These are phyloP conservation scores for Gillenia trifoliata DNA, from an alignment of 306 rosid species.

Conservation along the genomic window DNA sequence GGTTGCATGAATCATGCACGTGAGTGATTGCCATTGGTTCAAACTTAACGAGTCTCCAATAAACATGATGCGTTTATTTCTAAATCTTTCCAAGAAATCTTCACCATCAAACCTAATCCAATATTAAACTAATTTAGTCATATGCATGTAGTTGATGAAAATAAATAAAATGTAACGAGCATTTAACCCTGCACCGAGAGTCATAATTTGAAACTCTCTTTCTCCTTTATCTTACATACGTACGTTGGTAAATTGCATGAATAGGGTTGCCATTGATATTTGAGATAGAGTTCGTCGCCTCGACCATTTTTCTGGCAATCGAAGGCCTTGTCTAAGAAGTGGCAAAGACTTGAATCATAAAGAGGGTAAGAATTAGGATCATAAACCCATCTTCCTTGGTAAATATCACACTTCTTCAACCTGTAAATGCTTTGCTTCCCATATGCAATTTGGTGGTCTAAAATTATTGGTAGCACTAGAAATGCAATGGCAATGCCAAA, in stretches of 20 bases:
- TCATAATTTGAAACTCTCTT: background rate
- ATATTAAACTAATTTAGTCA: background rate
- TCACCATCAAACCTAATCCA: slow-evolving; percentile 16
- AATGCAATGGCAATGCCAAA: background rate
- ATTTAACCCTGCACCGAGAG: background rate
- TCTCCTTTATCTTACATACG: background rate
- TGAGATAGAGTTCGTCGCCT: slow-evolving; percentile 25
- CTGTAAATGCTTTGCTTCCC: slow-evolving; percentile 6
- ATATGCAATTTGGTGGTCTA: background rate
- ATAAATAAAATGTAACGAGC: background rate
- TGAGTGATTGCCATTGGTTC: slow-evolving; percentile 37
- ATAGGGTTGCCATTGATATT: slow-evolving; percentile 35
- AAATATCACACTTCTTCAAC: slow-evolving; percentile 2
- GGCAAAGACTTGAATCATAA: slow-evolving; percentile 24
- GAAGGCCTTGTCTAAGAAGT: slow-evolving; percentile 16
- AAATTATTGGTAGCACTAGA: background rate
- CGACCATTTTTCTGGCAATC: slow-evolving; percentile 32
- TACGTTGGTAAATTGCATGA: slow-evolving; percentile 36
- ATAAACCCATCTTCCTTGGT: slow-evolving; percentile 36
- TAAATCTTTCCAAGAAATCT: slow-evolving; percentile 23
- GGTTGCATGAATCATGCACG: slow-evolving; percentile 30
- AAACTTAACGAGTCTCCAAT: slow-evolving; percentile 38
- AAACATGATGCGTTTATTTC: slow-evolving; percentile 23
- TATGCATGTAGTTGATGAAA: too few relatives aligned
- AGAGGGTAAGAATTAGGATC: slow-evolving; percentile 35